A percentile compares a stretch with the other conserved stretches of the same genome.
These are phyloP conservation scores for Elsinoe perseae DNA, from an alignment of 2,329 filamentous ascomycete genomes.

Conservation along the genomic window DNA sequence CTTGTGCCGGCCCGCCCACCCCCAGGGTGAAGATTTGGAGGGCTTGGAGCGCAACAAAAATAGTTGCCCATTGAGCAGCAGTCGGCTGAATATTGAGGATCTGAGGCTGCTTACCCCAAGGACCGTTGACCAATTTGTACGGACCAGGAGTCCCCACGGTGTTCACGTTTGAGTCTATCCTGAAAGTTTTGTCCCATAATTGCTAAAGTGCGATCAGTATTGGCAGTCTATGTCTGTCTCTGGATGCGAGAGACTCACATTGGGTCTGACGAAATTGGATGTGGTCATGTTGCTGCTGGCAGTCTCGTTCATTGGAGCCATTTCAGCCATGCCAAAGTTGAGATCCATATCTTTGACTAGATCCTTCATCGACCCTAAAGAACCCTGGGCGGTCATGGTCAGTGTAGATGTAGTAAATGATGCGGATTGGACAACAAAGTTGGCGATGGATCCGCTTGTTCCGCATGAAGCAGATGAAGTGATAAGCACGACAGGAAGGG, in stretches of 20 bases:
- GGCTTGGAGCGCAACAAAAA: background rate
- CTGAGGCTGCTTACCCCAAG: background rate
- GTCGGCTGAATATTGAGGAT: background rate
- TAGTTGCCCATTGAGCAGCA: background rate
- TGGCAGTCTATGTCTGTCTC: background rate
- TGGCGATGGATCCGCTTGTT: conserved; percentile 14
- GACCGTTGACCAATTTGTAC: background rate
- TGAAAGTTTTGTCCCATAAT: background rate
- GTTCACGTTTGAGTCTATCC: background rate
- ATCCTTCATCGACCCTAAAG: background rate
- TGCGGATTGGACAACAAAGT: conserved; percentile 13
- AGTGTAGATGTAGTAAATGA: background rate
- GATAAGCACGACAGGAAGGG: conserved; percentile 17
- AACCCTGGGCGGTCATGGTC: background rate
- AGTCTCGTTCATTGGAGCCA: background rate
- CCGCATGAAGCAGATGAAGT: conserved; percentile 16
- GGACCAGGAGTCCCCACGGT: background rate
- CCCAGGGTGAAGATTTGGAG: background rate
- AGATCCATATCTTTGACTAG: background rate
- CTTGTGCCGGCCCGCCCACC: background rate
- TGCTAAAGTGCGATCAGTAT: background rate
- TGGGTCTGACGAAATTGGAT: background rate
- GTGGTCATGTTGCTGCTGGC: background rate
- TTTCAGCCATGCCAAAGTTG: background rate
- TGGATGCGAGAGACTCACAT: background rate